These are phyloP conservation scores for Leccinum aurantiacum DNA, from an alignment of 768 basidiomycete genomes.

Conservation along the genomic window DNA sequence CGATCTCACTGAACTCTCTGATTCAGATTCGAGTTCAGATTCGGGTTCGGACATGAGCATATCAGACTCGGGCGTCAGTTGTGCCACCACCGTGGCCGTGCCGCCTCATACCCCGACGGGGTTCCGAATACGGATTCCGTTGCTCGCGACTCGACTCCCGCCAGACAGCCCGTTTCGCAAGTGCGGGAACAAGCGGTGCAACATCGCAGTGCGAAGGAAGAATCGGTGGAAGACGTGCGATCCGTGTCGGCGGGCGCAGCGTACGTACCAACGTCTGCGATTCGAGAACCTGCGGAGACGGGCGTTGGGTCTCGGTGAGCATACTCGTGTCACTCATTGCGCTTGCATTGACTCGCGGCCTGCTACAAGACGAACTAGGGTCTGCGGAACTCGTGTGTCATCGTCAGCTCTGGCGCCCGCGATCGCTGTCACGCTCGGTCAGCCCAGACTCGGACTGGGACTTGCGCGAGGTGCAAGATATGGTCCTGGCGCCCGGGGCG, in stretches of 20 bases:
- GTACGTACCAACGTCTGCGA: slow-evolving; percentile 37
- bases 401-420: slow-evolving; percentile 10
- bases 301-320: slow-evolving; percentile 11
- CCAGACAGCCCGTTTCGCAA: slow-evolving; percentile 13
- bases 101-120: not conserved
- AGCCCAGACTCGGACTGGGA: slow-evolving; percentile 1
- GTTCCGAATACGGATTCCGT: slow-evolving; percentile 26
- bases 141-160: slow-evolving; percentile 19
- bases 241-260: slow-evolving; percentile 38
- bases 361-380: slow-evolving; percentile 7
- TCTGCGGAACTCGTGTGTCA: not conserved
- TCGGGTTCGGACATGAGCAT: slow-evolving; percentile 1
- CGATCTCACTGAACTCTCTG: slow-evolving; percentile 26
- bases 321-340: slow-evolving; percentile 6
- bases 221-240: slow-evolving; percentile 46
- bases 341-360: slow-evolving; percentile 11
- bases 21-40: slow-evolving; percentile 5
- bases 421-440: slow-evolving; percentile 5
- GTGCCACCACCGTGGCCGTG: not conserved
- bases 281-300: slow-evolving; percentile 18
- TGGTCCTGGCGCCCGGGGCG: no score
- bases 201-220: slow-evolving; percentile 30
- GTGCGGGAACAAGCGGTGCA: slow-evolving; percentile 38
- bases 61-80: no score
- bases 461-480: no score